Percentiles rank a stretch among this genome's conserved stretches.
phyloP scores from a whole-genome alignment of 1,284 basidiomycete genomes.

The Exsudoporus floridanus region DNA sequence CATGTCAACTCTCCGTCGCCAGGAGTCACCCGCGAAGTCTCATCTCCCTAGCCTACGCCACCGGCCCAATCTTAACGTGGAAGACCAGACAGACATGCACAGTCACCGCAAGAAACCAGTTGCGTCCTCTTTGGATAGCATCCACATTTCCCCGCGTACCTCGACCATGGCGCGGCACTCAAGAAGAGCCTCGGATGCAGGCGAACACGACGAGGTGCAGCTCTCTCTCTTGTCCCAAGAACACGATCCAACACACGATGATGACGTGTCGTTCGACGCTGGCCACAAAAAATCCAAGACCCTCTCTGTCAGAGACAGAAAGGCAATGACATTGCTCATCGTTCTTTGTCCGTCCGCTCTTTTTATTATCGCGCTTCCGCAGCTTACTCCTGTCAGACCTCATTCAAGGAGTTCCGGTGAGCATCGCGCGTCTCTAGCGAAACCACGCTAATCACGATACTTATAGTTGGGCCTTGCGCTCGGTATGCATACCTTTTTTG shows the following conservation, averaged over 20 bases:
- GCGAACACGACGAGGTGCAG: conserved; percentile 57
- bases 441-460: conserved; percentile 12
- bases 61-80: conserved; percentile 30
- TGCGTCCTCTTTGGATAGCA: conserved; percentile 59
- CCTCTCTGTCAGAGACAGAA: conserved; percentile 75
- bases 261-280: conserved; percentile 30
- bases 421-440: conserved; percentile 38
- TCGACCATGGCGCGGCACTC: conserved; percentile 42
- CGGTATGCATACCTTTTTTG: conserved; percentile 45
- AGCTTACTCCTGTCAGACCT: conserved; percentile 55
- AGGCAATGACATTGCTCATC: conserved; percentile 84
- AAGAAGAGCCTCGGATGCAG: conserved; percentile 37
- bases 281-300: conserved; percentile 42
- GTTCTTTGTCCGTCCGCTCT: conserved; percentile 75
- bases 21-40: conserved; percentile 28
- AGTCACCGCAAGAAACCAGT: conserved; percentile 30
- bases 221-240: conserved; percentile 57
- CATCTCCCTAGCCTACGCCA: conserved; percentile 31
- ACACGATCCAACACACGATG: conserved; percentile 48
- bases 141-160: conserved; percentile 63
- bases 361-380: conserved; percentile 7
- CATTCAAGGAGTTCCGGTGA: conserved; percentile 94
- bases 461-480: conserved; percentile 70
- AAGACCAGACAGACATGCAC: conserved; percentile 41
- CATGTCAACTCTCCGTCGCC: conserved; percentile 35